Evolutionary conservation across 2,329 filamentous ascomycete species (phyloP).

Genomic region (Alternaria arborescens): DNA sequence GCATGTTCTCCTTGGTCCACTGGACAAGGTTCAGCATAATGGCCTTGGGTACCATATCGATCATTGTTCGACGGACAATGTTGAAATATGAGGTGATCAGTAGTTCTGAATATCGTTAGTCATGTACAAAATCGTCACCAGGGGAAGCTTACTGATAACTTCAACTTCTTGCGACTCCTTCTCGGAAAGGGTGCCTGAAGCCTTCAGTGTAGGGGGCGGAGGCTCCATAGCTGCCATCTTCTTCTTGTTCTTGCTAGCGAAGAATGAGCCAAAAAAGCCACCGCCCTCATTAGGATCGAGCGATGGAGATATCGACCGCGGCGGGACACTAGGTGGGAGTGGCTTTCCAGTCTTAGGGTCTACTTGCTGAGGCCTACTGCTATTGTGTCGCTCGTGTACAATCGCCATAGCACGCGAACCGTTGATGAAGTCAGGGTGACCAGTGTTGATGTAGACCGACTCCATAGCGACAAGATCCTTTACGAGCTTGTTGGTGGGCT

Average conservation of each 20-base stretch:
- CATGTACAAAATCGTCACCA: background rate
- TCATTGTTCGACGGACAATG: constrained; percentile 98
- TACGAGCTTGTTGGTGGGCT: constrained; percentile 97
- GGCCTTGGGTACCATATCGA: constrained; percentile 99
- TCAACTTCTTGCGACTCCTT: constrained; percentile 96
- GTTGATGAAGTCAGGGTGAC: constrained; percentile 96
- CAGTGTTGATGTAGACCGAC: constrained; percentile 96
- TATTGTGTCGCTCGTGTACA: constrained; percentile 89
- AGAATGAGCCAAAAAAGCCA: constrained; percentile 98
- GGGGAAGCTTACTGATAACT: constrained; percentile 80
- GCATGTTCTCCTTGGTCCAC: constrained; percentile 98
- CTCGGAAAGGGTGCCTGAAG: constrained; percentile 90
- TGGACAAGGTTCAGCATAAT: constrained; percentile 97
- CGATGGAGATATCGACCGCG: constrained; percentile 78
- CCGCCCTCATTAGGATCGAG: constrained; percentile 68
- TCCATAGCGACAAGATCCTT: constrained; percentile 95
- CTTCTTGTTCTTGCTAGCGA: constrained; percentile 99
- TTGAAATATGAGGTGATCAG: constrained; percentile 97
- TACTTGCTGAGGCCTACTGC: constrained; percentile 86
- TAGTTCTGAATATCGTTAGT: constrained; percentile 69
- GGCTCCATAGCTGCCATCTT: constrained; percentile 99
- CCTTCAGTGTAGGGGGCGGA: constrained; percentile 90
- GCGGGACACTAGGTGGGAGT: constrained; percentile 72
- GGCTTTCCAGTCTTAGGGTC: constrained; percentile 99
- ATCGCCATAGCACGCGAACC: constrained; percentile 98